A percentile compares a stretch with the other conserved stretches of the same genome.
phyloP scores from a whole-genome alignment of 805 yeast genomes.

The Candida glaebosa region DNA sequence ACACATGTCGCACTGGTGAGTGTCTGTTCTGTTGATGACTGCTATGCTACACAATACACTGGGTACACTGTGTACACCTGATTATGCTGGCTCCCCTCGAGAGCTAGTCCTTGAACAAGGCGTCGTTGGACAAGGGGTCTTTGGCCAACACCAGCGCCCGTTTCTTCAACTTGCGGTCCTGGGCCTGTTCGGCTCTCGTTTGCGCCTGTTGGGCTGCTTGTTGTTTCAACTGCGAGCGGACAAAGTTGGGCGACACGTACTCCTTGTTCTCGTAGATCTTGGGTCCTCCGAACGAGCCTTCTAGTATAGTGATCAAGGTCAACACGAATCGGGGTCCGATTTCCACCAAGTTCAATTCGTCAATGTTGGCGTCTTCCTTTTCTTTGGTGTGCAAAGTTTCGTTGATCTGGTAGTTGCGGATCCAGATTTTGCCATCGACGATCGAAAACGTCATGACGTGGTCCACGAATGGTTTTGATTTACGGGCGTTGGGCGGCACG shows the following conservation, averaged over 20 bases:
- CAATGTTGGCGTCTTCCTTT: slow-evolving; percentile 43
- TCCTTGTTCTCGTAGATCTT: slow-evolving; percentile 96
- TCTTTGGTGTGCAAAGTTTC: slow-evolving; percentile 62
- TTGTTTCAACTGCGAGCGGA: slow-evolving; percentile 82
- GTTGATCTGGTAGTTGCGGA: slow-evolving; percentile 87
- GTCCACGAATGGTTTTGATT: slow-evolving; percentile 90
- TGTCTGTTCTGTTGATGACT: too few species aligned
- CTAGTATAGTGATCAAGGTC: slow-evolving; percentile 85
- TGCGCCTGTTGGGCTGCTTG: slow-evolving; percentile 78
- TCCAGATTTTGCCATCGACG: slow-evolving; percentile 93
- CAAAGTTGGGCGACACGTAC: slow-evolving; percentile 93
- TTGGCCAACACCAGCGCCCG: slow-evolving; percentile 70
- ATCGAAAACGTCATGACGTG: slow-evolving; percentile 91
- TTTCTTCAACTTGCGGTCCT: slow-evolving; percentile 68
- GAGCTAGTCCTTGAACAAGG: slow-evolving; percentile 50
- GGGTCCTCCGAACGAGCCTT: slow-evolving; percentile 98
- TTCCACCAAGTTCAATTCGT: slow-evolving; percentile 79
- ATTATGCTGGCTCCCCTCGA: too few species aligned
- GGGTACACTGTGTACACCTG: too few species aligned
- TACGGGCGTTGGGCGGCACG: slow-evolving; percentile 91
- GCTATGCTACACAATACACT: background rate
- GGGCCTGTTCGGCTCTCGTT: slow-evolving; percentile 74
- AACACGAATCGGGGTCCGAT: slow-evolving; percentile 96
- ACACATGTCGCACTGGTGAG: too few species aligned
- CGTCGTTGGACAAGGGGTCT: slow-evolving; percentile 81